Percentiles rank a stretch among this genome's conserved stretches.
Conservation (phyloP, 164 flowering plant genomes). For the Berberis vulgaris region DNA sequence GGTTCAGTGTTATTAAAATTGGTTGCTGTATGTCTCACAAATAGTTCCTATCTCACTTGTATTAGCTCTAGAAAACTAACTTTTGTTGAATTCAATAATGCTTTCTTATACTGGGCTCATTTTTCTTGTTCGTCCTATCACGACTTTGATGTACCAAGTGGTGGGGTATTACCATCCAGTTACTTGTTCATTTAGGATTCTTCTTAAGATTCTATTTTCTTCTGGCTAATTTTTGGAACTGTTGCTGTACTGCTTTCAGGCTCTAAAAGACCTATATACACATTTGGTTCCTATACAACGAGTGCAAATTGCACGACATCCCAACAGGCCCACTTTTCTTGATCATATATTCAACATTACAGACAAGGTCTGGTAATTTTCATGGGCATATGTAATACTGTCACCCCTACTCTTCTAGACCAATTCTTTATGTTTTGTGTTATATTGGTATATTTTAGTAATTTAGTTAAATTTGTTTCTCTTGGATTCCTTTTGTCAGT, state of each 20-base stretch:
- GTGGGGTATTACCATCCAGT: too few species aligned
- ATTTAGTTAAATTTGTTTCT: background rate
- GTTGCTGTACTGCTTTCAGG: slow-evolving; percentile 41
- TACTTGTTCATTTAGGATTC: too few species aligned
- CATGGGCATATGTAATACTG: background rate
- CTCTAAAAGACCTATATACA: slow-evolving; percentile 60
- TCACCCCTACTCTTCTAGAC: background rate
- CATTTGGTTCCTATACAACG: slow-evolving; percentile 89
- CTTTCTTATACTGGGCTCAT: too few species aligned
- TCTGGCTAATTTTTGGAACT: too few species aligned
- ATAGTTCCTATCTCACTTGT: too few species aligned
- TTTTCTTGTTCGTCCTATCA: too few species aligned
- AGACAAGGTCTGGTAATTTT: slow-evolving; percentile 54
- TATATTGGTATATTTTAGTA: background rate
- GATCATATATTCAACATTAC: slow-evolving; percentile 86
- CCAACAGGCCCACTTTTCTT: slow-evolving; percentile 92
- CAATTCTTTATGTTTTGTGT: background rate
- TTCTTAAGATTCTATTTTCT: too few species aligned
- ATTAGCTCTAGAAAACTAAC: too few species aligned
- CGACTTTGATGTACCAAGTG: too few species aligned
- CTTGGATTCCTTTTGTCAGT: slow-evolving; percentile 32
- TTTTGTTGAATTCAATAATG: too few species aligned
- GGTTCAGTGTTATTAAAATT: background rate
- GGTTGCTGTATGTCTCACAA: too few species aligned
- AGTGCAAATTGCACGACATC: slow-evolving; percentile 86